Evolutionary conservation across 495 filamentous ascomycete species (phyloP).

Genomic region (Sabuloglossum arenarium): DNA sequence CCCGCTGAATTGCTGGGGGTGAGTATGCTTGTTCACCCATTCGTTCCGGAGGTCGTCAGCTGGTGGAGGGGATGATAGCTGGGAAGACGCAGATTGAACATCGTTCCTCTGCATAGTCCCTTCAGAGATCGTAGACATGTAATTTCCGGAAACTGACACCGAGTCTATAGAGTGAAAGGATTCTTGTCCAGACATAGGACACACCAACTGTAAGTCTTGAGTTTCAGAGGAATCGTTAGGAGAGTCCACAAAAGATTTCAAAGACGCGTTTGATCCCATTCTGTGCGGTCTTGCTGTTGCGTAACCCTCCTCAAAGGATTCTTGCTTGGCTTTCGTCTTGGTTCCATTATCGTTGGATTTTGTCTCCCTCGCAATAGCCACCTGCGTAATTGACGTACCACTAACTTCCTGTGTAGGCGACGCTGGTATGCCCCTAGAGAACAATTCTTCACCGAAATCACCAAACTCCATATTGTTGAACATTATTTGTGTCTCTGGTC

Average conservation of each 20-base stretch:
- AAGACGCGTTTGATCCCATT: neutral
- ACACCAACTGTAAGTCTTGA: neutral
- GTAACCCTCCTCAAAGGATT: neutral
- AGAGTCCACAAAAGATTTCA: neutral
- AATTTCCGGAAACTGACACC: neutral
- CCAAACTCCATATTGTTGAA: neutral
- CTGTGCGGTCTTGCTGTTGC: neutral
- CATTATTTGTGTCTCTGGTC: neutral
- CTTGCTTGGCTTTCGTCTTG: neutral
- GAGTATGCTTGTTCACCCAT: neutral
- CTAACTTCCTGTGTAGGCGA: neutral
- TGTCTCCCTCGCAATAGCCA: neutral
- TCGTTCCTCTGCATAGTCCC: neutral
- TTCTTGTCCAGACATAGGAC: neutral
- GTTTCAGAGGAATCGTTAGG: neutral
- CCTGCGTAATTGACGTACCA: neutral
- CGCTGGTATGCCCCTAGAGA: neutral
- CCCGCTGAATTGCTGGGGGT: neutral
- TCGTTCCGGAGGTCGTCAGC: neutral
- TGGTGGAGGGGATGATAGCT: neutral
- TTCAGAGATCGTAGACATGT: neutral
- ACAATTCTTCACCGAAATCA: neutral
- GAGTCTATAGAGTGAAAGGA: neutral
- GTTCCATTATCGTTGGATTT: neutral
- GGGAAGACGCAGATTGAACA: neutral